Evolutionary conservation across 2,329 filamentous ascomycete genomes (phyloP).

Genomic region (Aureobasidium sp.): DNA sequence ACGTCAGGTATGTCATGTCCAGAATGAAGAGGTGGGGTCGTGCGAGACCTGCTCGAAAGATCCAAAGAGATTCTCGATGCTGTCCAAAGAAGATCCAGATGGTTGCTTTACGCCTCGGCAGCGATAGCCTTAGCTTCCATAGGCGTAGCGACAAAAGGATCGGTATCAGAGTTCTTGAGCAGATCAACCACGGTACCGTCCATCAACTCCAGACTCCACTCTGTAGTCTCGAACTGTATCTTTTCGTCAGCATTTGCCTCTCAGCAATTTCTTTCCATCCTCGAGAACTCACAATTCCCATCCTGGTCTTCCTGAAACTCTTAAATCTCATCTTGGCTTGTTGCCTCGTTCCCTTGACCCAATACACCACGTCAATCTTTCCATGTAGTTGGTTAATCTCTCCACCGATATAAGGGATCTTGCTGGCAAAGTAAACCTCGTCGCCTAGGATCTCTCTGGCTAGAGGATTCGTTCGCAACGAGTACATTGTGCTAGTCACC

Average conservation of each 20-base stretch:
- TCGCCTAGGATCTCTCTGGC: conserved; percentile 78
- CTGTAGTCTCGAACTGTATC: conserved; percentile 69
- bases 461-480: conserved; percentile 69
- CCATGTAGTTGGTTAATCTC: conserved; percentile 93
- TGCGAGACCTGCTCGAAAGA: background rate
- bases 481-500: conserved; percentile 81
- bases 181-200: conserved; percentile 66
- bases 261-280: background rate
- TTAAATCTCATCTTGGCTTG: conserved; percentile 72
- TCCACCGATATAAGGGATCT: conserved; percentile 44
- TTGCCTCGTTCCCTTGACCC: conserved; percentile 70
- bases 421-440: conserved; percentile 45
- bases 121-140: conserved; percentile 14
- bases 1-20: background rate
- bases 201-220: conserved; percentile 75
- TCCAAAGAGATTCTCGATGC: too few species aligned
- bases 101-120: background rate
- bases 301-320: conserved; percentile 62
- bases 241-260: conserved; percentile 17
- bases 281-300: conserved; percentile 41
- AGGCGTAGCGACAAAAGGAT: conserved; percentile 53
- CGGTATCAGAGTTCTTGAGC: conserved; percentile 53
- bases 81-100: background rate
- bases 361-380: conserved; percentile 77
- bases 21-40: background rate